A percentile compares a stretch with the other conserved stretches of the same genome.
These are phyloP conservation scores for Plicaturopsis crispa DNA, from an alignment of 768 basidiomycete species.

Conservation along the genomic window DNA sequence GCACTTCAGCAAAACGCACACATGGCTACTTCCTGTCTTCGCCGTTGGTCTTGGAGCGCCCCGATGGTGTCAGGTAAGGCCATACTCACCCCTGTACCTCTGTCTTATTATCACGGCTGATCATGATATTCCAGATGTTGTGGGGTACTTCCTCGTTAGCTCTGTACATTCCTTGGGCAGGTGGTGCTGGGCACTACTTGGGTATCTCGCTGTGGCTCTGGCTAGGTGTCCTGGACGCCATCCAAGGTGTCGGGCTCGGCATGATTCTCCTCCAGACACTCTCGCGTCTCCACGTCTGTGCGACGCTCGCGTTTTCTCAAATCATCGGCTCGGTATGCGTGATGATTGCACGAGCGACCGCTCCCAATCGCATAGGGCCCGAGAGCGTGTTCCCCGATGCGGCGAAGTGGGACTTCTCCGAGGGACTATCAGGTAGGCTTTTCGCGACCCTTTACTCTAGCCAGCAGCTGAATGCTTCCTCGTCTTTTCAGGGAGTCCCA, in stretches of 20 bases:
- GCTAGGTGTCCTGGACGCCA: slow-evolving; percentile 90
- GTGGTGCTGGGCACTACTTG: slow-evolving; percentile 77
- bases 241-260: slow-evolving; percentile 91
- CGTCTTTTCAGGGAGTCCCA: slow-evolving; percentile 53
- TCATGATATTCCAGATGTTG: slow-evolving; percentile 47
- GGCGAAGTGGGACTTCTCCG: slow-evolving; percentile 81
- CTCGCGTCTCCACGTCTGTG: slow-evolving; percentile 90
- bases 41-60: slow-evolving; percentile 93
- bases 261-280: slow-evolving; percentile 89
- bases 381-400: slow-evolving; percentile 88
- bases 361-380: slow-evolving; percentile 85
- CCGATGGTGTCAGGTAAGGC: slow-evolving; percentile 81
- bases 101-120: slow-evolving; percentile 1
- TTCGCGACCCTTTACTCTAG: background rate
- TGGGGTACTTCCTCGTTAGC: slow-evolving; percentile 96
- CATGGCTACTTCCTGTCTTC: slow-evolving; percentile 92
- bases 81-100: slow-evolving; percentile 1
- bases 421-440: slow-evolving; percentile 50
- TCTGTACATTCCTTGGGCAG: slow-evolving; percentile 92
- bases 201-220: slow-evolving; percentile 90
- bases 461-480: slow-evolving; percentile 5
- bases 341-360: slow-evolving; percentile 88
- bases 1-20: slow-evolving; percentile 87
- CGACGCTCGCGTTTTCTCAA: slow-evolving; percentile 86
- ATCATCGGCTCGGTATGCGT: slow-evolving; percentile 86